A percentile compares a stretch with the other conserved stretches of the same genome.
These are phyloP conservation scores for Epichloe sylvatica DNA, from an alignment of 2,329 filamentous ascomycete genomes.

Conservation along the genomic window DNA sequence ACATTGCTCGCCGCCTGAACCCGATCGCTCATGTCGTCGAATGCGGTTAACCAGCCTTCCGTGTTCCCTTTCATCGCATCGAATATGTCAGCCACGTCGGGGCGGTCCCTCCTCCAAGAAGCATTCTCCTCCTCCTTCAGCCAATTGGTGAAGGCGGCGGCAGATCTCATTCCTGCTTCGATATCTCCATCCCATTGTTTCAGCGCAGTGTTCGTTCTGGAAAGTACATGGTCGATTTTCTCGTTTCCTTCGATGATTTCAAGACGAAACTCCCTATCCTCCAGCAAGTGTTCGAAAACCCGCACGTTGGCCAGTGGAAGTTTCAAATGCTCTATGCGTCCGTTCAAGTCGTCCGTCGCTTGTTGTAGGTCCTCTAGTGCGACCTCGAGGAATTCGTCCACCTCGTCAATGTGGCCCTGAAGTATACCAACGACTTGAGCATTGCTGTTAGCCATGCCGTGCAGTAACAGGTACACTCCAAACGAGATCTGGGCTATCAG, in stretches of 20 bases:
- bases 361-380: slow-evolving; percentile 73
- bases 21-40: slow-evolving; percentile 61
- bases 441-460: slow-evolving; percentile 77
- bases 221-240: slow-evolving; percentile 77
- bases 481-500: slow-evolving; percentile 87
- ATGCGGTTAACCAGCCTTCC: slow-evolving; percentile 75
- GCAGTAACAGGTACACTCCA: slow-evolving; percentile 75
- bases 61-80: slow-evolving; percentile 86
- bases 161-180: slow-evolving; percentile 60
- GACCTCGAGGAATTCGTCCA: slow-evolving; percentile 80
- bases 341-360: slow-evolving; percentile 63
- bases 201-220: slow-evolving; percentile 62
- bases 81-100: slow-evolving; percentile 56
- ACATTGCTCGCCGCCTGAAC: slow-evolving; percentile 55
- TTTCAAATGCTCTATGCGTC: slow-evolving; percentile 66
- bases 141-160: slow-evolving; percentile 64
- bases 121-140: slow-evolving; percentile 51
- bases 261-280: slow-evolving; percentile 67
- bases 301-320: slow-evolving; percentile 70
- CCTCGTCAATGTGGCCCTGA: slow-evolving; percentile 83
- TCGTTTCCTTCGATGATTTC: slow-evolving; percentile 80
- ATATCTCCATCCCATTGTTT: slow-evolving; percentile 69
- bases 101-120: slow-evolving; percentile 46
- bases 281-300: slow-evolving; percentile 76
- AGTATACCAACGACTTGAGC: slow-evolving; percentile 78